phyloP scores from a whole-genome alignment of 192 early-diverging fungal species.

The Backusella macrospora region DNA sequence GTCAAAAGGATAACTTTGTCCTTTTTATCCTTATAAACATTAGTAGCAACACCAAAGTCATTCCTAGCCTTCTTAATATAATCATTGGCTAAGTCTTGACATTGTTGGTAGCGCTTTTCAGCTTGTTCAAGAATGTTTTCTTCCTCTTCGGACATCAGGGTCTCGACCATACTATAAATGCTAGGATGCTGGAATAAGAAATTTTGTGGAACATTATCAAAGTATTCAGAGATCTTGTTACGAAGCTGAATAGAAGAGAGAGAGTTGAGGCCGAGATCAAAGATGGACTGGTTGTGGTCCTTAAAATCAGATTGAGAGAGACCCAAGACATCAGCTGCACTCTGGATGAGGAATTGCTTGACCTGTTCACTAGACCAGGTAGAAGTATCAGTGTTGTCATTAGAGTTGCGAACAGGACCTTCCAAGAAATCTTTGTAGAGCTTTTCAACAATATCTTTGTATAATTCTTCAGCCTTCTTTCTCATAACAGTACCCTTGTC shows the following conservation, averaged over 20 bases:
- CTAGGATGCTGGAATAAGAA: conserved; percentile 36
- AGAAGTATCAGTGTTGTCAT: background rate
- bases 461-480: conserved; percentile 50
- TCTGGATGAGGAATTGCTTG: conserved; percentile 12
- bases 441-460: conserved; percentile 50
- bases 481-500: conserved; percentile 38
- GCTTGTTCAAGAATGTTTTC: background rate
- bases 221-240: conserved; percentile 23
- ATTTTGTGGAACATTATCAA: conserved; percentile 29
- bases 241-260: conserved; percentile 28
- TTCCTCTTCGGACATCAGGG: conserved; percentile 1
- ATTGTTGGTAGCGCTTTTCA: conserved; percentile 1
- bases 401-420: too few species aligned
- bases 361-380: conserved; percentile 1
- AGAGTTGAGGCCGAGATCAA: conserved; percentile 39
- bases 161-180: conserved; percentile 9
- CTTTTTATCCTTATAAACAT: background rate
- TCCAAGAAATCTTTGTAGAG: conserved; percentile 56
- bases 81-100: conserved; percentile 4
- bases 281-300: conserved; percentile 20
- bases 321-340: conserved; percentile 23
- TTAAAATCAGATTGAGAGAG: conserved; percentile 13
- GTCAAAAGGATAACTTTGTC: conserved; percentile 37
- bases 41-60: conserved; percentile 19
- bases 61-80: conserved; percentile 22